Conservation (phyloP, 2,329 filamentous ascomycete species). For the Colletotrichum sp. region DNA sequence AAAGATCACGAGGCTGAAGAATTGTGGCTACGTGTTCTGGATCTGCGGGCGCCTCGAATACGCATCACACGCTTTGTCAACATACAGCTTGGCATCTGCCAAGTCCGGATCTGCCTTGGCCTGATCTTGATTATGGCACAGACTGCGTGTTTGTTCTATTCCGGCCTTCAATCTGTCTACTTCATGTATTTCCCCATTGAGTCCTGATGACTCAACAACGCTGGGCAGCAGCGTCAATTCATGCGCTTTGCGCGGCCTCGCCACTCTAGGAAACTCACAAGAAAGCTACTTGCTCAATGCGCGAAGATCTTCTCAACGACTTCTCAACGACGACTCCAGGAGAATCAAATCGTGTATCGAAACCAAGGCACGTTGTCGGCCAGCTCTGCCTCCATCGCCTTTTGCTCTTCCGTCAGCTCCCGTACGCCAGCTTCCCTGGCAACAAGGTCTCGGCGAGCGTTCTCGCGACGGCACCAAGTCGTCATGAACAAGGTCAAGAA, state of each 20-base stretch:
- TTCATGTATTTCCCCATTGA: not conserved
- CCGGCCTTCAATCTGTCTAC: not conserved
- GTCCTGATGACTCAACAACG: not conserved
- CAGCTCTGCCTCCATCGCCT: conserved; percentile 31
- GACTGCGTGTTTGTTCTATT: not conserved
- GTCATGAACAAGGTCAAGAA: conserved; percentile 36
- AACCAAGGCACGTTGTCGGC: conserved; percentile 37
- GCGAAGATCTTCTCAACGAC: not conserved
- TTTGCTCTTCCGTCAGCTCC: conserved; percentile 33
- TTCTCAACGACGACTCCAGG: not conserved
- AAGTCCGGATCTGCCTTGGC: not conserved
- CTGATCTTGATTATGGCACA: not conserved
- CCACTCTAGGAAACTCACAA: not conserved
- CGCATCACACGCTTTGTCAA: not conserved
- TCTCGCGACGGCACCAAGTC: conserved; percentile 33
- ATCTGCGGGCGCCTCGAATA: not conserved
- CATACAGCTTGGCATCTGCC: not conserved
- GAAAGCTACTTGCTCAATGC: not conserved
- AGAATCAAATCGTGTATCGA: conserved; percentile 29
- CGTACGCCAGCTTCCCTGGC: conserved; percentile 7
- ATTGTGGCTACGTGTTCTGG: not conserved
- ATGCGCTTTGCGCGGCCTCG: not conserved
- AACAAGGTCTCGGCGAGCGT: conserved; percentile 31
- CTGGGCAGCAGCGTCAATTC: not conserved
- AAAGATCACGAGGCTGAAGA: not conserved